Percentiles rank a stretch among this genome's conserved stretches.
Evolutionary conservation across 768 basidiomycete genomes (phyloP).

Genomic region (Suillus subalutaceus): DNA sequence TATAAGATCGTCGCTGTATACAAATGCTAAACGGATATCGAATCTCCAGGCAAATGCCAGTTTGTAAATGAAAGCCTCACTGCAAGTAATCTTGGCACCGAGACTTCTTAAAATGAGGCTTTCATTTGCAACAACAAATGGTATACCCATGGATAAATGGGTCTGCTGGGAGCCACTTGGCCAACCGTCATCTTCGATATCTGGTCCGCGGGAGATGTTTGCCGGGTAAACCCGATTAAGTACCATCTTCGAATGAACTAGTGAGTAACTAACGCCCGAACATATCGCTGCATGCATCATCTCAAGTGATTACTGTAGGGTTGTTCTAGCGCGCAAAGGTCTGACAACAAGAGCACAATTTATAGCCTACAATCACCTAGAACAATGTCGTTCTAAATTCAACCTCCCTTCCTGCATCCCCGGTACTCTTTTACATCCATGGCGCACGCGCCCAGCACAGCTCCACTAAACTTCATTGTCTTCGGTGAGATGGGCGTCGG

Average conservation of each 20-base stretch:
- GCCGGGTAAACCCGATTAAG: background rate
- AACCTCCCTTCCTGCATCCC: background rate
- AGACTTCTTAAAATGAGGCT: background rate
- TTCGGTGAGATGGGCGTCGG: conserved; percentile 16
- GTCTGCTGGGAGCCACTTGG: background rate
- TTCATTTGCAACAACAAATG: background rate
- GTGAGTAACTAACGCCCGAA: background rate
- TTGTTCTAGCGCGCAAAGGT: background rate
- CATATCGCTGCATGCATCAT: background rate
- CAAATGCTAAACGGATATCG: background rate
- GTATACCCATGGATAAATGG: background rate
- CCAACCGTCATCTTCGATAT: background rate
- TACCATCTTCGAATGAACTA: background rate
- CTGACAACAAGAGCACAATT: background rate
- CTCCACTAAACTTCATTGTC: conserved; percentile 7
- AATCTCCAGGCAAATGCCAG: background rate
- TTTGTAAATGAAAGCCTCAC: background rate
- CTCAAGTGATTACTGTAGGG: background rate
- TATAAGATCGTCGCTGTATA: background rate
- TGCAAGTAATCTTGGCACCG: background rate
- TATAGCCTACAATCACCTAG: no score
- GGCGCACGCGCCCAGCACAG: background rate
- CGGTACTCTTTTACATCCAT: background rate
- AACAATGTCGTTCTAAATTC: background rate
- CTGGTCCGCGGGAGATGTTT: background rate